These are phyloP conservation scores for Aspergillus piperis DNA, from an alignment of 2,329 filamentous ascomycete species.

Conservation along the genomic window DNA sequence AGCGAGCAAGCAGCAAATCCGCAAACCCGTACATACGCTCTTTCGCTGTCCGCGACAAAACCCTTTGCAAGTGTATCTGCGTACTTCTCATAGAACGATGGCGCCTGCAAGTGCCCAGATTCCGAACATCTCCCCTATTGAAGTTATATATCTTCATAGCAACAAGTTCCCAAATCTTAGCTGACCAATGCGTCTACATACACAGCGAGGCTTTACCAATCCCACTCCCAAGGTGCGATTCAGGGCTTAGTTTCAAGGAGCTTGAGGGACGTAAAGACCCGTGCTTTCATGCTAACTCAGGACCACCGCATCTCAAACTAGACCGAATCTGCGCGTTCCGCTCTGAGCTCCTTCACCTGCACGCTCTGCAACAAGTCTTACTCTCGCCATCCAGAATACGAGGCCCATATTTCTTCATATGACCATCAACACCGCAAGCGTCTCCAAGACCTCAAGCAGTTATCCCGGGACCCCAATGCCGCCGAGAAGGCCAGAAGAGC, in stretches of 20 bases:
- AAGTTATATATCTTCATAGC: neutral
- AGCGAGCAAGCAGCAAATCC: neutral
- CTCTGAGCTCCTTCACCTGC: constrained; percentile 79
- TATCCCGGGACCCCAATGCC: constrained; percentile 46
- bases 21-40: neutral
- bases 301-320: constrained; percentile 23
- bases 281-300: neutral
- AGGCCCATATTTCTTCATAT: constrained; percentile 90
- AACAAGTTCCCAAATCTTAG: neutral
- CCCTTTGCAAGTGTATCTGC: neutral
- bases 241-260: too few relatives aligned
- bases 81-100: constrained; percentile 22
- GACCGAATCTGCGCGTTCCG: constrained; percentile 69
- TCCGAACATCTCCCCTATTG: neutral
- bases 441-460: constrained; percentile 49
- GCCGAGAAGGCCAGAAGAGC: constrained; percentile 46
- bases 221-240: constrained; percentile 47
- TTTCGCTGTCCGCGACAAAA: neutral
- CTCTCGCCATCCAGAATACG: constrained; percentile 91
- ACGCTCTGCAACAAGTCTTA: constrained; percentile 92
- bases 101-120: constrained; percentile 34
- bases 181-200: neutral
- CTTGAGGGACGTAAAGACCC: neutral
- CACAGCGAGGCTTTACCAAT: constrained; percentile 51
- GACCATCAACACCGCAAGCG: constrained; percentile 91